Base-by-base conservation (phyloP, 805 yeast species). In the Pichia sporocuriosa region DNA sequence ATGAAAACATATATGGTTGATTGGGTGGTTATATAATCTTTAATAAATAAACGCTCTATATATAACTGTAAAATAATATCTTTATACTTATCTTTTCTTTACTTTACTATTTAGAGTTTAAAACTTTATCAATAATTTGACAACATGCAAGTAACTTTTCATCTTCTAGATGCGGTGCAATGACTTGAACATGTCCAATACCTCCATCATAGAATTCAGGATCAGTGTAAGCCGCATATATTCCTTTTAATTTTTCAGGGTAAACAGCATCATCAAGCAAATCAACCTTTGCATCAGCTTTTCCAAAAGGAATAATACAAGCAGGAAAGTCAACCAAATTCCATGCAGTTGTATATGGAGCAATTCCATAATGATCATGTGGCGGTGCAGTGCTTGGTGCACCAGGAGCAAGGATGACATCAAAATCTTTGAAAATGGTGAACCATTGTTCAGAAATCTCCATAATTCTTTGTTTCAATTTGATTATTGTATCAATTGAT, bases 291-390 rank as follows among this genome's bases (percentile, higher is more conserved):
- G 59, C 50, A 56, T 81, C 86, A 26, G 70, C 47, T 1, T 35
- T 37, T 6, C 84, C 77, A 5, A 84, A 72, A 50, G 83, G 86
- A 62, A 77, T 65, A 1, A 70, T 67, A 46, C 79, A 73, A 28
- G 79, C 74, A 29, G 93, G 88, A 53, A 76, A 68, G 58, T 84
- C 93, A 47, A 82, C 59, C 43, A 82, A 55, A 62, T 84, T 84
- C 75, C 77, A 84, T 46, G 80, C 68, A 3, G 86, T 65, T 6
- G 90, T 81, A 67, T 84, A 84, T 35, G 65, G 64, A 2, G 58
- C 61, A 39, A 55, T 52, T 40, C 63, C 65, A 29, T 58, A 57
- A 22, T 70, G 67, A 36, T 72, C 75, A 17, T 81, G 75, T 38
- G 70, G 70, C 34, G 87, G 84, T 12, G 90, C 85, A 34, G 78